phyloP scores from a whole-genome alignment of 371 early-diverging fungal species.

The Syncephalastrum sp. region DNA sequence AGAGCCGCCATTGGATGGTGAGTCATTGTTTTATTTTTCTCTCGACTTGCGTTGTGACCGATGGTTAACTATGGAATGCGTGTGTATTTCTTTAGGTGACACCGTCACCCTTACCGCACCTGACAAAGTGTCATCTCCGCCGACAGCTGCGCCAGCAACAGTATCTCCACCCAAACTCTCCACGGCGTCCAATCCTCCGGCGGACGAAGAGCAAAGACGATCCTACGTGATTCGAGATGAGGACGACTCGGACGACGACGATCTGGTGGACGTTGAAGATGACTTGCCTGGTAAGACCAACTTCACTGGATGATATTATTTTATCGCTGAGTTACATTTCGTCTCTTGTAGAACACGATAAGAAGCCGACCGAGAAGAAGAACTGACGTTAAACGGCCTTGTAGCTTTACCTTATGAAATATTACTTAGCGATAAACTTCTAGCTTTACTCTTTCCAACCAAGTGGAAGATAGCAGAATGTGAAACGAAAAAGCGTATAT shows the following conservation, averaged over 20 bases:
- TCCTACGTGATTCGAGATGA: slow-evolving; percentile 29
- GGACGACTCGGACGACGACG: slow-evolving; percentile 27
- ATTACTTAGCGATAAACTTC: background rate
- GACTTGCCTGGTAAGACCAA: slow-evolving; percentile 1
- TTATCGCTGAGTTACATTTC: slow-evolving; percentile 2
- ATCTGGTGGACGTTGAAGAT: slow-evolving; percentile 26
- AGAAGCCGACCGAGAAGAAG: background rate
- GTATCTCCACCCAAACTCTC: too few relatives aligned
- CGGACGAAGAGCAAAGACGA: slow-evolving; percentile 14
- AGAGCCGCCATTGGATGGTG: background rate
- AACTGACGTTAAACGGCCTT: background rate
- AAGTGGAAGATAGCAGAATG: too few relatives aligned
- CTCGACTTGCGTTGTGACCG: too few relatives aligned
- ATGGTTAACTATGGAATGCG: too few relatives aligned
- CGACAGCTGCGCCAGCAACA: slow-evolving; percentile 10
- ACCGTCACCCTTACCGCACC: slow-evolving; percentile 13
- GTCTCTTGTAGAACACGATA: background rate
- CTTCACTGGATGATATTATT: background rate
- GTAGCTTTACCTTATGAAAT: background rate
- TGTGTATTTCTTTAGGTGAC: slow-evolving; percentile 4
- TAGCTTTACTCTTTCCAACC: background rate
- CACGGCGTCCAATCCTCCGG: slow-evolving; percentile 5
- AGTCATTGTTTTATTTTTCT: background rate
- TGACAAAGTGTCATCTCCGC: slow-evolving; percentile 7
- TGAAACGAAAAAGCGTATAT: too few relatives aligned